phyloP scores from a whole-genome alignment of 176 grass and related monocot species.

The Eremochloa ophiuroides region DNA sequence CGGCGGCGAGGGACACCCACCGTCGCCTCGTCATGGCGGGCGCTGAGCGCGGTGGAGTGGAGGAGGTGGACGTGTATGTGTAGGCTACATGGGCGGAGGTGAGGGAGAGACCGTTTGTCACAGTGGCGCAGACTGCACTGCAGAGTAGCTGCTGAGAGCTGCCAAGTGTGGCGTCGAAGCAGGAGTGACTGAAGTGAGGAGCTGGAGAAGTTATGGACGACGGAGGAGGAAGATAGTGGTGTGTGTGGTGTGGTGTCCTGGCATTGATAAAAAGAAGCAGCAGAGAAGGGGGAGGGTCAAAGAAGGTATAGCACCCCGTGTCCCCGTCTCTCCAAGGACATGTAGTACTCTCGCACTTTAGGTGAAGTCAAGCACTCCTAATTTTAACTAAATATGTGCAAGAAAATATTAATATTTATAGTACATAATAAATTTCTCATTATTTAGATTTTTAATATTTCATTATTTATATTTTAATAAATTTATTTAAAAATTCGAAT shows the following conservation, averaged over 20 bases:
- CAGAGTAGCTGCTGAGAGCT: not conserved
- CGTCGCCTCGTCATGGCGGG: conserved; percentile 20
- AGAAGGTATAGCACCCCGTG: not conserved
- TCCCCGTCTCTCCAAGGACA: too few species aligned
- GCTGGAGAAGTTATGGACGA: not conserved
- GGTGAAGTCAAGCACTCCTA: too few species aligned
- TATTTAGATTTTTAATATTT: too few species aligned
- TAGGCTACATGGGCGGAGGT: not conserved
- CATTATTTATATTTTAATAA: too few species aligned
- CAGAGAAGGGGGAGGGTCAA: not conserved
- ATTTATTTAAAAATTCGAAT: too few species aligned
- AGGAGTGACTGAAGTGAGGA: not conserved
- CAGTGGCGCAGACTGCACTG: not conserved
- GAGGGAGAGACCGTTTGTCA: not conserved
- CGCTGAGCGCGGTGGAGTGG: not conserved
- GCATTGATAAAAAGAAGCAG: not conserved
- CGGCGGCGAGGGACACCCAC: not conserved
- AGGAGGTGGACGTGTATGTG: not conserved
- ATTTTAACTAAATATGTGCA: too few species aligned
- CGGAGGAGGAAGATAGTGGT: too few species aligned
- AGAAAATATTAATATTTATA: too few species aligned
- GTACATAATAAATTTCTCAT: too few species aligned
- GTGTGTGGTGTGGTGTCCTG: not conserved
- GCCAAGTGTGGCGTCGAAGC: not conserved
- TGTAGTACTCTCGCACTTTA: too few species aligned